phyloP scores from a whole-genome alignment of 306 rosid species.

The Cicer chorassanicum region DNA sequence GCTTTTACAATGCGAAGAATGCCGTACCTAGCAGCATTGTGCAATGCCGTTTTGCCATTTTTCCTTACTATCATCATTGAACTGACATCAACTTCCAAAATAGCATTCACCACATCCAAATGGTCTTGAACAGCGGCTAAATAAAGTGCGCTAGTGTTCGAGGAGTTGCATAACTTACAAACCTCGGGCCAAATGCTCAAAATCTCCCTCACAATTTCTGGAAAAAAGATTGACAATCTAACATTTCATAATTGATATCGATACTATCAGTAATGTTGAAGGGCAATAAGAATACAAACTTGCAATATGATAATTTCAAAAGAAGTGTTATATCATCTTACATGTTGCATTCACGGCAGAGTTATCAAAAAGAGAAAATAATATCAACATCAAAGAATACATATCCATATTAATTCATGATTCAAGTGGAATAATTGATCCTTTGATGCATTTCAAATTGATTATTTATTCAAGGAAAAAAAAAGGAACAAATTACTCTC shows the following conservation, averaged over 20 bases:
- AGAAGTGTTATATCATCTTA: too few species aligned
- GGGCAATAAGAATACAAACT: not conserved
- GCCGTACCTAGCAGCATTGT: constrained; percentile 82
- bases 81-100: constrained; percentile 72
- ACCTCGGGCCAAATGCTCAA: constrained; percentile 78
- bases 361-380: not conserved
- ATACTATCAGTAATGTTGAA: not conserved
- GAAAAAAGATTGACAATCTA: constrained; percentile 40
- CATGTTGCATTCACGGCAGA: too few species aligned
- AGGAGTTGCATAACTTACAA: constrained; percentile 66
- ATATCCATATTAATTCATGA: not conserved
- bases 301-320: not conserved
- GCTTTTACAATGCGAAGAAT: constrained; percentile 58
- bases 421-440: constrained; percentile 1
- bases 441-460: constrained; percentile 8
- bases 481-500: constrained; percentile 5
- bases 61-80: constrained; percentile 77
- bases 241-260: constrained; percentile 24
- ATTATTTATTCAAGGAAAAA: not conserved
- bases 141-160: constrained; percentile 90
- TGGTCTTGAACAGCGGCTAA: constrained; percentile 78
- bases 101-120: constrained; percentile 82
- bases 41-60: constrained; percentile 94
- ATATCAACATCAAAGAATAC: not conserved
- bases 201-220: constrained; percentile 78